Percentiles rank a stretch among this genome's conserved stretches.
Evolutionary conservation across 805 yeast genomes (phyloP).

Genomic region (Yarrowia bubula): DNA sequence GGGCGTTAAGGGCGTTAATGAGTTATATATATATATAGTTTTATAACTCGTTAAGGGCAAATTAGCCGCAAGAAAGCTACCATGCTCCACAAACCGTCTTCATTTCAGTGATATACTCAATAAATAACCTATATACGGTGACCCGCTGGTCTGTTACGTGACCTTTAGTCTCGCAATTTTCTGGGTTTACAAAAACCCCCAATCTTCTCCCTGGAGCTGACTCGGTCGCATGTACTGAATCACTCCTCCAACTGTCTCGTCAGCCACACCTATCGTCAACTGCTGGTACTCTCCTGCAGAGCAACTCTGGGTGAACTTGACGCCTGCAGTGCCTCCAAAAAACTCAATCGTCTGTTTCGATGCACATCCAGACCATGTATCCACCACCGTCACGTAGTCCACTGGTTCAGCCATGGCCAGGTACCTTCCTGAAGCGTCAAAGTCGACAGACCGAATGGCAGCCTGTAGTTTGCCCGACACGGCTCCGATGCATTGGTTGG

Average conservation of each 20-base stretch:
- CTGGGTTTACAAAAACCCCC: neutral
- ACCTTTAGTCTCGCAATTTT: neutral
- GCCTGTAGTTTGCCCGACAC: constrained; percentile 39
- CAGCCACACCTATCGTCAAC: constrained; percentile 55
- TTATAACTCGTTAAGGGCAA: too few species aligned
- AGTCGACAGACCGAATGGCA: constrained; percentile 54
- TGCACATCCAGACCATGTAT: constrained; percentile 33
- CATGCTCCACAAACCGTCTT: too few species aligned
- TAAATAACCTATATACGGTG: constrained; percentile 8
- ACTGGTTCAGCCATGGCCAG: constrained; percentile 58
- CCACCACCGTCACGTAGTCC: constrained; percentile 55
- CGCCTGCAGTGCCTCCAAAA: constrained; percentile 59
- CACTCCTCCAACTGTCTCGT: constrained; percentile 57
- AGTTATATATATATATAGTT: too few species aligned
- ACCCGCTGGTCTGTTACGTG: neutral
- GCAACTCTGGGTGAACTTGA: constrained; percentile 45
- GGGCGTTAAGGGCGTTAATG: too few species aligned
- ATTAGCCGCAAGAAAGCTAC: too few species aligned
- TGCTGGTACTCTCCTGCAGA: constrained; percentile 49
- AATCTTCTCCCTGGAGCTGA: constrained; percentile 11
- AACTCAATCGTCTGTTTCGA: constrained; percentile 51
- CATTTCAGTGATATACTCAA: neutral
- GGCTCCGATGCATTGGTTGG: constrained; percentile 27
- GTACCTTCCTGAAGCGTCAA: constrained; percentile 47
- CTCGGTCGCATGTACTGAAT: constrained; percentile 42